These are phyloP conservation scores for Ustilago lituana DNA, from an alignment of 1,284 basidiomycete species.

Conservation along the genomic window DNA sequence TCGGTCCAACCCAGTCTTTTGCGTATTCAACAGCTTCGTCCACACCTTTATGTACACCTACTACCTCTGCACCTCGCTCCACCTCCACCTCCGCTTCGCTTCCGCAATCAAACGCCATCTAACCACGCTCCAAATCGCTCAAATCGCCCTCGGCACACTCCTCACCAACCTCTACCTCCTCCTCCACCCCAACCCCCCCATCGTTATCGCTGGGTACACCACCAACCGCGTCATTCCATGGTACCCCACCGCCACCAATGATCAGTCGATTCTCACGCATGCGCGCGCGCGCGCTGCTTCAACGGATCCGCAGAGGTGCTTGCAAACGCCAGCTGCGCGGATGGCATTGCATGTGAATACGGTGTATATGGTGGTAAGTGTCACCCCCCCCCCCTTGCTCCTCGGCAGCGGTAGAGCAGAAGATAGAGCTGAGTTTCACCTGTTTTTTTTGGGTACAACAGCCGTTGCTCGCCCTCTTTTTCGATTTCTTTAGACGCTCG, in stretches of 20 bases:
- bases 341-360: conserved; percentile 61
- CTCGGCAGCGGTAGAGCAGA: too few relatives aligned
- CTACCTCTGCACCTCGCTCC: conserved; percentile 60
- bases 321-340: conserved; percentile 51
- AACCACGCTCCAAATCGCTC: conserved; percentile 60
- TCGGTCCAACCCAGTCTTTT: conserved; percentile 43
- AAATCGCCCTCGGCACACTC: conserved; percentile 58
- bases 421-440: too few relatives aligned
- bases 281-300: conserved; percentile 31
- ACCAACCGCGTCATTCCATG: conserved; percentile 17
- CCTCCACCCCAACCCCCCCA: conserved; percentile 28
- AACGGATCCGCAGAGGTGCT: conserved; percentile 33
- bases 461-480: conserved; percentile 59
- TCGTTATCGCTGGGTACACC: conserved; percentile 28
- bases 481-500: conserved; percentile 56
- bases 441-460: conserved; percentile 1
- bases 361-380: conserved; percentile 57
- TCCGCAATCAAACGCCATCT: conserved; percentile 57
- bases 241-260: conserved; percentile 1
- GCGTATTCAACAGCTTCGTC: conserved; percentile 61
- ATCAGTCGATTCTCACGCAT: conserved; percentile 23
- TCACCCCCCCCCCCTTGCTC: background rate
- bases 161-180: conserved; percentile 60
- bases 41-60: conserved; percentile 62
- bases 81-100: conserved; percentile 56